phyloP scores from a whole-genome alignment of 108 stramenopile genomes.

The Ochromonas danica region DNA sequence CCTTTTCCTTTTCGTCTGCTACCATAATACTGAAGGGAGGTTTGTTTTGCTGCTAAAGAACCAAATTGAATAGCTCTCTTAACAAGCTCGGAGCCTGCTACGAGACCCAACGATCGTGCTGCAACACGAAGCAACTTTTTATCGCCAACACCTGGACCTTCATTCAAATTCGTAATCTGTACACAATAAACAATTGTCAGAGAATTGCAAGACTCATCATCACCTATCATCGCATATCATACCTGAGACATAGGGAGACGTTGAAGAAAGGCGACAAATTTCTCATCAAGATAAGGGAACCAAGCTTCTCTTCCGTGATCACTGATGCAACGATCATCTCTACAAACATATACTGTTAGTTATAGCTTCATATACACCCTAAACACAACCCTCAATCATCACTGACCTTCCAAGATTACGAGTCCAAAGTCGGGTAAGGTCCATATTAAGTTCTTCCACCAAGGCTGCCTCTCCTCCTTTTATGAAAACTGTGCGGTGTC shows the following conservation, averaged over 20 bases:
- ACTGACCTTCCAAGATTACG: constrained; percentile 51
- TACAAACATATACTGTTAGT: constrained; percentile 81
- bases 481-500: constrained; percentile 80
- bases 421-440: constrained; percentile 81
- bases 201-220: no score
- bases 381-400: neutral
- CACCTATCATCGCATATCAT: no score
- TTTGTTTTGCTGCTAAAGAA: neutral
- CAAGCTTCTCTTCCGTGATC: constrained; percentile 85
- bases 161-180: neutral
- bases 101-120: constrained; percentile 40
- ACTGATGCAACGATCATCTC: constrained; percentile 86
- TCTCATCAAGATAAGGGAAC: constrained; percentile 88
- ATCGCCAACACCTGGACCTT: constrained; percentile 70
- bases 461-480: constrained; percentile 68
- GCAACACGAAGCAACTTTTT: constrained; percentile 70
- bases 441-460: constrained; percentile 70
- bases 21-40: neutral
- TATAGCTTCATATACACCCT: neutral
- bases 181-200: neutral
- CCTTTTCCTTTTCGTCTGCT: constrained; percentile 21
- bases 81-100: constrained; percentile 56
- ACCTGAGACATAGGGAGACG: constrained; percentile 55
- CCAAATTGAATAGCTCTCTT: constrained; percentile 96
- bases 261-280: constrained; percentile 66